Evolutionary conservation across 768 basidiomycete species (phyloP), one percentile per base, ranked within the genome.

Genomic region (Suillus cothurnatus): DNA sequence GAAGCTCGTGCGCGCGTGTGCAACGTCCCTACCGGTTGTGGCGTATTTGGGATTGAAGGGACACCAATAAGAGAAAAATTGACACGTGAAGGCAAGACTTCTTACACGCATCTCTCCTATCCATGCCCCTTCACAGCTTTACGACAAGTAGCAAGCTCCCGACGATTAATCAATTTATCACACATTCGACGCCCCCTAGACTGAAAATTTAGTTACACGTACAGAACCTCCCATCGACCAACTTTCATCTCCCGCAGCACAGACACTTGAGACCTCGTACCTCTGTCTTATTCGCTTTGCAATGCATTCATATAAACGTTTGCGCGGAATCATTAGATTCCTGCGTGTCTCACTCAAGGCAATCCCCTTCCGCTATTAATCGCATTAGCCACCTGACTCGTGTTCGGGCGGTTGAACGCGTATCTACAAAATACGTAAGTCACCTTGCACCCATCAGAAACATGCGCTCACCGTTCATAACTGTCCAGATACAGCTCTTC

Each of bases 71-170:
- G 39, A 17, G 39, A 43, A 43, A 7, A 19, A 43, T 21, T 43
- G 41, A 19, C 41, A 43, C 41, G 41, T 43, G 19, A 19, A 43
- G n/a, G n/a, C n/a, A n/a, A n/a, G n/a, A n/a, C n/a, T 6, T 41
- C 17, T 41, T 7, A 7, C 39, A 41, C 17, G 39, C 39, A 15
- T 19, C 15, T 19, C 17, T 21, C 19, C 43, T 21, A 21, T 8
- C n/a, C 45, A 45, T n/a, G 9, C 43, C 9, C 9, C 43, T 45
- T 45, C 69, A 38, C 53, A 97, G 96, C 93, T 19, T 85, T 98
- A 55, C 89, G 92, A 39, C 88, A 93, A 67, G 96, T 94, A n/a
- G 83, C 47, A 96, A 95, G 74, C 84, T 98, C 15, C 95, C 96
- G 0, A 90, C 93, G 0, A 82, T 82, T 56, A 94, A 92, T 78